phyloP scores from a whole-genome alignment of 805 yeast genomes.

The Cyberlindnera subsufficiens region DNA sequence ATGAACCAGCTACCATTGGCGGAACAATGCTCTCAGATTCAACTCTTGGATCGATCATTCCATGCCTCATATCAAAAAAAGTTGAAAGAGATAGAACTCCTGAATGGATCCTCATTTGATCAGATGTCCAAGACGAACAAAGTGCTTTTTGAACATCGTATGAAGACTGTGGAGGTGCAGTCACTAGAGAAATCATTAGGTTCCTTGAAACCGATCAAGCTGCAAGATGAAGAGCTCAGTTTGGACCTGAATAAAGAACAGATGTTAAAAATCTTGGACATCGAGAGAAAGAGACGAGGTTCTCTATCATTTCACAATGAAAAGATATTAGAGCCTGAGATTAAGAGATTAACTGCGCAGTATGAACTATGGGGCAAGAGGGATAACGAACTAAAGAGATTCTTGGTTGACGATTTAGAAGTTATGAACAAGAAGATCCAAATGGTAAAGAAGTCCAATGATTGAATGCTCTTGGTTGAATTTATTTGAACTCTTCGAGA shows the following conservation, averaged over 20 bases:
- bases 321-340: slow-evolving; percentile 14
- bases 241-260: slow-evolving; percentile 14
- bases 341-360: slow-evolving; percentile 5
- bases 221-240: slow-evolving; percentile 8
- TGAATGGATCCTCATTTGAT: slow-evolving; percentile 8
- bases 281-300: slow-evolving; percentile 18
- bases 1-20: slow-evolving; percentile 3
- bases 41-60: slow-evolving; percentile 12
- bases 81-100: slow-evolving; percentile 1
- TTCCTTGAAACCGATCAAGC: slow-evolving; percentile 10
- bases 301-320: slow-evolving; percentile 14
- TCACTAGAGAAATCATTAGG: slow-evolving; percentile 13
- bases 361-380: slow-evolving; percentile 18
- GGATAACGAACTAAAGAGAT: slow-evolving; percentile 20
- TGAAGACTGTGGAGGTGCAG: slow-evolving; percentile 8
- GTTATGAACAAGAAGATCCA: slow-evolving; percentile 15
- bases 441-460: not conserved
- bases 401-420: slow-evolving; percentile 15
- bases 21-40: slow-evolving; percentile 4
- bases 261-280: slow-evolving; percentile 11
- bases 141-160: slow-evolving; percentile 10
- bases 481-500: too few species aligned
- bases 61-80: slow-evolving; percentile 6
- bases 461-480: too few species aligned
- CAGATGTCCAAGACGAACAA: slow-evolving; percentile 14